Percentiles rank a stretch among this genome's conserved stretches.
phyloP scores from a whole-genome alignment of 768 basidiomycete species.

The Vararia minispora region DNA sequence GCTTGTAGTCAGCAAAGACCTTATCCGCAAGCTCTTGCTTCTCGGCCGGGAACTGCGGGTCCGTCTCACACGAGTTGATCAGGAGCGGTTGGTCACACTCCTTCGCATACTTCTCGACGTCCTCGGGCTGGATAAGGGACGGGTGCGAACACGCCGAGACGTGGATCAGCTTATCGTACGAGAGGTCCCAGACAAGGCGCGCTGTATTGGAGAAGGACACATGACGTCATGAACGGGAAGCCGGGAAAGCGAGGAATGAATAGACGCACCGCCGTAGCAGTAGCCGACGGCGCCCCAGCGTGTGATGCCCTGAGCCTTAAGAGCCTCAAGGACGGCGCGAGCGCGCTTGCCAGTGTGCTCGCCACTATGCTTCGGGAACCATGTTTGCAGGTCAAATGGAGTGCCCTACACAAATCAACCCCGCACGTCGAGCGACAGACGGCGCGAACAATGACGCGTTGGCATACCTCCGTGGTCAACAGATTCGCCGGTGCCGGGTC shows the following conservation, averaged over 20 bases:
- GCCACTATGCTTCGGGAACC: constrained; percentile 12
- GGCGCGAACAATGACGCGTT: no score
- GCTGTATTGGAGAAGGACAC: neutral
- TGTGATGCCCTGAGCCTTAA: constrained; percentile 22
- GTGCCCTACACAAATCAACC: constrained; percentile 3
- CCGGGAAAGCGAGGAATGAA: neutral
- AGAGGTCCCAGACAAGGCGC: constrained; percentile 22
- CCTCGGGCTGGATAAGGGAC: constrained; percentile 28
- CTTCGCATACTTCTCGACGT: constrained; percentile 27
- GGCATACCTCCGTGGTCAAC: constrained; percentile 11
- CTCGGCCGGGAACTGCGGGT: constrained; percentile 23
- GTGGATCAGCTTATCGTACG: constrained; percentile 28
- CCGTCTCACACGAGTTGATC: constrained; percentile 29
- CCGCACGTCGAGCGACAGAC: neutral
- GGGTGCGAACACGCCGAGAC: constrained; percentile 36
- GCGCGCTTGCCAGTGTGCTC: constrained; percentile 11
- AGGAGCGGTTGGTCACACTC: constrained; percentile 28
- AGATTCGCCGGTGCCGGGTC: constrained; percentile 18
- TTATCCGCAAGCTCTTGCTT: constrained; percentile 24
- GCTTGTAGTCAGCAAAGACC: constrained; percentile 27
- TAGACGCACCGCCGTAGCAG: constrained; percentile 16
- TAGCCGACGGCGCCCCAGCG: constrained; percentile 20
- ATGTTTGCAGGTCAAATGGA: constrained; percentile 1
- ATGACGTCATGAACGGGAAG: neutral
- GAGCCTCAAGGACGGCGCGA: constrained; percentile 16